A percentile compares a stretch with the other conserved stretches of the same genome.
These are phyloP conservation scores for Alectoria sarmentosa DNA, from an alignment of 495 filamentous ascomycete species.

Conservation along the genomic window DNA sequence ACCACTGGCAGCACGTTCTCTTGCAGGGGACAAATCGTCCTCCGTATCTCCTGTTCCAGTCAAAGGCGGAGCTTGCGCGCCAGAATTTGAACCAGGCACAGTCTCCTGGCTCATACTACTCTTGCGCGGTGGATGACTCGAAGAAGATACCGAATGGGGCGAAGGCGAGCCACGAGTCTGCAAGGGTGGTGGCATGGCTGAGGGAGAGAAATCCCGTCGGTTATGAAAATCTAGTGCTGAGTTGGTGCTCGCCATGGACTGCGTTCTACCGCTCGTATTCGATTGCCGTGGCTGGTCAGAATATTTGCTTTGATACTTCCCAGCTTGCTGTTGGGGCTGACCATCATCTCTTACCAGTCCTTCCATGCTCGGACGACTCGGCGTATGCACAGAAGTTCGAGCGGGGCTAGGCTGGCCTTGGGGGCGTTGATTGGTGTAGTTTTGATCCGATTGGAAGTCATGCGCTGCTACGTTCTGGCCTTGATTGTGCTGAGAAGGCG, in stretches of 20 bases:
- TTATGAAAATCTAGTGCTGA: slow-evolving; percentile 30
- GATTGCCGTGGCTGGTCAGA: slow-evolving; percentile 18
- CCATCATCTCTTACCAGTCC: not conserved
- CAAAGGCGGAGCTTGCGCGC: slow-evolving; percentile 26
- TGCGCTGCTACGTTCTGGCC: slow-evolving; percentile 9
- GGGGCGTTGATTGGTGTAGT: slow-evolving; percentile 5
- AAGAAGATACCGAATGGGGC: slow-evolving; percentile 17
- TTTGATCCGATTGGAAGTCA: slow-evolving; percentile 16
- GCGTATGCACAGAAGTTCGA: slow-evolving; percentile 2
- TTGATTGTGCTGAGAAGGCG: slow-evolving; percentile 16
- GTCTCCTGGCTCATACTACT: slow-evolving; percentile 50
- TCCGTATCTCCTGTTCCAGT: slow-evolving; percentile 20
- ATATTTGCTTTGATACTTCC: slow-evolving; percentile 5
- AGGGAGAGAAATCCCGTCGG: slow-evolving; percentile 36
- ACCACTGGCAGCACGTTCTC: slow-evolving; percentile 21
- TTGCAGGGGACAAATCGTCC: not conserved
- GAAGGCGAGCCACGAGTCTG: slow-evolving; percentile 27
- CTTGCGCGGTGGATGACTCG: slow-evolving; percentile 50
- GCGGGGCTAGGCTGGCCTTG: slow-evolving; percentile 8
- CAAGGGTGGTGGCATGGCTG: slow-evolving; percentile 34
- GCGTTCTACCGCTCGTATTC: slow-evolving; percentile 21
- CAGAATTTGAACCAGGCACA: slow-evolving; percentile 26
- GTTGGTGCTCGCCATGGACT: slow-evolving; percentile 26
- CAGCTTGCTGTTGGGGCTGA: not conserved
- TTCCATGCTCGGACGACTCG: slow-evolving; percentile 14